Conservation (phyloP, 164 flowering plant genomes). For the Magnolia changhungtana region DNA sequence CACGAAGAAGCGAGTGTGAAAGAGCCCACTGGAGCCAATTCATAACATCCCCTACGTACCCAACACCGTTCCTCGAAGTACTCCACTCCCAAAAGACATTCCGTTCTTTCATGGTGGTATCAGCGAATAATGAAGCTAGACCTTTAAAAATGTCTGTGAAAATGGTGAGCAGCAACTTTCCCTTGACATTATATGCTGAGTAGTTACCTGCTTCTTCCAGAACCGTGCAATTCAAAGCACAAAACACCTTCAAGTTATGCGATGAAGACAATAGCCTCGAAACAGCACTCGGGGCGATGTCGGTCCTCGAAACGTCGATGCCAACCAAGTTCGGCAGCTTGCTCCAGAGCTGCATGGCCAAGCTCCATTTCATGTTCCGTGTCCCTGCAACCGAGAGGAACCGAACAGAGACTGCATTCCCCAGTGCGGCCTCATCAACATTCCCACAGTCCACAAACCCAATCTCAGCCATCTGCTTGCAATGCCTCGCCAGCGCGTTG, state of each 20-base stretch:
- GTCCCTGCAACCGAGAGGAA: constrained; percentile 90
- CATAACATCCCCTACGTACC: constrained; percentile 59
- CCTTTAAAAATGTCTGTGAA: constrained; percentile 67
- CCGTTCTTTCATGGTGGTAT: constrained; percentile 40
- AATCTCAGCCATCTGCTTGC: constrained; percentile 66
- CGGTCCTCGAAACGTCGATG: constrained; percentile 89
- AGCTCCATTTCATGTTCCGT: constrained; percentile 63
- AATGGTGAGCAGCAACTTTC: constrained; percentile 60
- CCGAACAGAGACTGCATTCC: constrained; percentile 54
- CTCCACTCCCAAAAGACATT: constrained; percentile 71
- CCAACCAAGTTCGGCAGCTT: constrained; percentile 69
- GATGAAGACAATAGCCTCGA: constrained; percentile 58
- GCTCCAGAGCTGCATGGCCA: constrained; percentile 57
- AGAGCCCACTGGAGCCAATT: constrained; percentile 89
- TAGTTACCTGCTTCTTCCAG: constrained; percentile 65
- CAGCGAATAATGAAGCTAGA: constrained; percentile 57
- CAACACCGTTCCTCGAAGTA: constrained; percentile 37
- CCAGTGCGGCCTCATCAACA: constrained; percentile 66
- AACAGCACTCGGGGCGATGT: constrained; percentile 52
- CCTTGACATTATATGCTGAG: constrained; percentile 39
- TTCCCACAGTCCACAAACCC: constrained; percentile 80
- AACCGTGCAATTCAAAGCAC: constrained; percentile 73
- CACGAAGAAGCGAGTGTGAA: constrained; percentile 73
- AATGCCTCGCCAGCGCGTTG: constrained; percentile 66
- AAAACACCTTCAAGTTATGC: constrained; percentile 65